Conservation (phyloP, 1,284 basidiomycete species). For the Quambalaria eucalypti region DNA sequence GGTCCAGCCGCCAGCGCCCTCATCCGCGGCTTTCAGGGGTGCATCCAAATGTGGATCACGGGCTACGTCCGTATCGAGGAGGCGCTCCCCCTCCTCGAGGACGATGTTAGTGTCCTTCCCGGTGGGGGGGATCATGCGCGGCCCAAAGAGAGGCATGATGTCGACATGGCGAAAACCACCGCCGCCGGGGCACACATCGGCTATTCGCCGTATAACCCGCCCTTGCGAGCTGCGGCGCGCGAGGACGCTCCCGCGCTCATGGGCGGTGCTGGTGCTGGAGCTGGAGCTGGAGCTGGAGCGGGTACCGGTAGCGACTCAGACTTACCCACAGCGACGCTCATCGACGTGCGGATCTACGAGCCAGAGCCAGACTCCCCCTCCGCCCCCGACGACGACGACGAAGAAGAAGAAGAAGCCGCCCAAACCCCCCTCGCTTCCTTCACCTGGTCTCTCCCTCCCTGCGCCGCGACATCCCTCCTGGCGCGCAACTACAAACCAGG, state of each 20-base stretch:
- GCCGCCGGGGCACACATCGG: no score
- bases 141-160: no score
- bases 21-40: constrained; percentile 5
- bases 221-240: neutral
- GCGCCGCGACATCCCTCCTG: neutral
- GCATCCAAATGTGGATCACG: constrained; percentile 4
- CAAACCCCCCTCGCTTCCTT: constrained; percentile 10
- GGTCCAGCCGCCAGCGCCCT: constrained; percentile 1
- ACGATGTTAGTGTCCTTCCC: neutral
- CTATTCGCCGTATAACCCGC: constrained; percentile 13
- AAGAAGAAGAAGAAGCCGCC: no score
- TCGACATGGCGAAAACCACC: no score
- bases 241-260: no score
- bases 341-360: constrained; percentile 2
- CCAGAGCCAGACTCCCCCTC: no score
- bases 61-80: neutral
- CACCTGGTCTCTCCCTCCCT: neutral
- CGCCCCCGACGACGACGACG: no score
- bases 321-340: constrained; percentile 1
- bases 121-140: no score
- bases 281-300: no score
- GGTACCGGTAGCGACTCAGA: neutral
- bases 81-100: constrained; percentile 5
- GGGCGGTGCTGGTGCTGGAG: no score
- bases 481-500: constrained; percentile 5